These are phyloP conservation scores for Stephanodiscus minutulus DNA, from an alignment of 108 stramenopile genomes.

Conservation along the genomic window DNA sequence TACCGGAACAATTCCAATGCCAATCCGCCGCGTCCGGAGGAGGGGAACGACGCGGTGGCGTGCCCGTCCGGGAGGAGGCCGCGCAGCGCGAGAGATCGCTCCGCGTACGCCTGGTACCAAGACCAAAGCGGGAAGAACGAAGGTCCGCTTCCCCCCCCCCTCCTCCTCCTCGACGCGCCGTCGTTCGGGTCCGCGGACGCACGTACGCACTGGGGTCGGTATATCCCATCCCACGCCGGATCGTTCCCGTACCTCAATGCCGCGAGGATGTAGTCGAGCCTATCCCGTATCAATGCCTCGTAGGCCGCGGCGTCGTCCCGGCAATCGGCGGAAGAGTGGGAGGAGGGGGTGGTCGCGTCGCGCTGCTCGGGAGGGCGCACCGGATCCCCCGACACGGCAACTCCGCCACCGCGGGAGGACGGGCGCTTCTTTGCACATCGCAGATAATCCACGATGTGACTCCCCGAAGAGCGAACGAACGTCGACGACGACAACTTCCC, in stretches of 20 bases:
- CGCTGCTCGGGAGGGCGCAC: too few relatives aligned
- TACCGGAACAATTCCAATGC: conserved; percentile 37
- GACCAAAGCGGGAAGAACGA: conserved; percentile 41
- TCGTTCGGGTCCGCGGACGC: conserved; percentile 45
- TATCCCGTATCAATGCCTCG: conserved; percentile 44
- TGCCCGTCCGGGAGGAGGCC: conserved; percentile 19
- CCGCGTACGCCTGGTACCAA: conserved; percentile 61
- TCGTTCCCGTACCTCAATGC: conserved; percentile 65
- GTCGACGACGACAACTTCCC: too few relatives aligned
- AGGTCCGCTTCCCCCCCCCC: not conserved
- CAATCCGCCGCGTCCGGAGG: not conserved
- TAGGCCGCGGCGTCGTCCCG: conserved; percentile 22
- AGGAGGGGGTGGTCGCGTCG: too few relatives aligned
- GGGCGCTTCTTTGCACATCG: too few relatives aligned
- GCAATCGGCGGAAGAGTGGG: too few relatives aligned
- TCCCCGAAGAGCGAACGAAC: conserved; percentile 29
- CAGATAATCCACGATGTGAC: conserved; percentile 69
- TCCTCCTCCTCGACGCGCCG: not conserved
- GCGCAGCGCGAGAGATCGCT: conserved; percentile 47
- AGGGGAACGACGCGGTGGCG: not conserved
- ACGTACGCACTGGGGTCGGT: conserved; percentile 54
- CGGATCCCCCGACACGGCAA: too few relatives aligned
- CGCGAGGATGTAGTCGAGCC: conserved; percentile 52
- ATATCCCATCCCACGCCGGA: conserved; percentile 71
- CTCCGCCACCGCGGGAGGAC: too few relatives aligned